A percentile compares a stretch with the other conserved stretches of the same genome.
Conservation (phyloP, 352 stramenopile genomes). For the Phytopythium ostracodes region DNA sequence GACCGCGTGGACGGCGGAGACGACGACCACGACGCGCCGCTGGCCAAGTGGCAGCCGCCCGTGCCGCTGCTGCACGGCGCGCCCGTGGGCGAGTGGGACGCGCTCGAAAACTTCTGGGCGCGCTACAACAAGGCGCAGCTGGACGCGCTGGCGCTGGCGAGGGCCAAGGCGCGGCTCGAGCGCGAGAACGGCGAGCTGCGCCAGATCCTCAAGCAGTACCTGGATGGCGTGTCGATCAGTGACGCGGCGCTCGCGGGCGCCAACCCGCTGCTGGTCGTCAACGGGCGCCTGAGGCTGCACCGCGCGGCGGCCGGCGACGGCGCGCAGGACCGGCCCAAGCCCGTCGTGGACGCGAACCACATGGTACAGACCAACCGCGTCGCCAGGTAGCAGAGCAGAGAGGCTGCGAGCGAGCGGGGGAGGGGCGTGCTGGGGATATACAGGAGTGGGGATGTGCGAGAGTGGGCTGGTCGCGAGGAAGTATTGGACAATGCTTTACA, state of each 20-base stretch:
- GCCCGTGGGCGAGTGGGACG: constrained; percentile 70
- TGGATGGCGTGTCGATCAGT: constrained; percentile 91
- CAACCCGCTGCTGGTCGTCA: constrained; percentile 94
- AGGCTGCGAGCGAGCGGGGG: no score
- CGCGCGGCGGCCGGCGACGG: constrained; percentile 26
- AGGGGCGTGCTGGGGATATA: no score
- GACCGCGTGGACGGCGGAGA: constrained; percentile 14
- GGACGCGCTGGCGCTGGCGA: constrained; percentile 89
- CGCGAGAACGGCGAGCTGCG: constrained; percentile 90
- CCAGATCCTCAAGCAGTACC: constrained; percentile 89
- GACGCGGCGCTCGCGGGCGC: constrained; percentile 86
- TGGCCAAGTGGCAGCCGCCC: constrained; percentile 51
- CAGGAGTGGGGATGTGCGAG: no score
- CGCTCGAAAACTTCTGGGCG: constrained; percentile 92
- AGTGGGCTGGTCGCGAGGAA: no score
- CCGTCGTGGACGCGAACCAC: constrained; percentile 78
- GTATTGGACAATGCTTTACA: no score
- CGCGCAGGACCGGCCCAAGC: constrained; percentile 31
- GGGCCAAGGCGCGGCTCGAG: constrained; percentile 80
- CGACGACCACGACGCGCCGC: constrained; percentile 34
- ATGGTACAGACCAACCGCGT: constrained; percentile 77
- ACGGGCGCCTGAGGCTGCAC: constrained; percentile 74
- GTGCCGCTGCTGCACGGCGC: constrained; percentile 41
- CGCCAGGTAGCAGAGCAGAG: constrained; percentile 21
- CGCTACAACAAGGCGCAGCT: constrained; percentile 94